Percentiles rank a stretch among this genome's conserved stretches.
Conservation (phyloP, 192 early-diverging fungal genomes). For the Mortierella hygrophila region DNA sequence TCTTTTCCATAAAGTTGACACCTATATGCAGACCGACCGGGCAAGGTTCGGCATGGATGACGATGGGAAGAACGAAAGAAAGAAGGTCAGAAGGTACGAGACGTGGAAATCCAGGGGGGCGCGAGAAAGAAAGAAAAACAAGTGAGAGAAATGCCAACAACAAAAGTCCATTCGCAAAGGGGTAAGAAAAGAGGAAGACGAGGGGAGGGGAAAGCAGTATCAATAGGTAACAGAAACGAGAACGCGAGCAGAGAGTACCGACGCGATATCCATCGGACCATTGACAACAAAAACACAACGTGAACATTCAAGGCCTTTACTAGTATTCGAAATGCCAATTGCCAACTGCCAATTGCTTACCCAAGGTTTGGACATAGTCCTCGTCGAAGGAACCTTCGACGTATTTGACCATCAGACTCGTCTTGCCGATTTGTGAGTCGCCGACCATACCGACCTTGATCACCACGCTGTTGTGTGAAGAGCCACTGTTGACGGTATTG, state of each 20-base stretch:
- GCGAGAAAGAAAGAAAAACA: background rate
- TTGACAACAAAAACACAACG: background rate
- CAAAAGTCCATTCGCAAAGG: no score
- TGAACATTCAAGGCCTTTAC: no score
- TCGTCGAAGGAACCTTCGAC: conserved; percentile 96
- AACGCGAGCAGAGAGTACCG: background rate
- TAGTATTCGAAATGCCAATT: background rate
- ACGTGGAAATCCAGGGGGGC: background rate
- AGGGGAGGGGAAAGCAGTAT: background rate
- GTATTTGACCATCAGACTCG: conserved; percentile 97
- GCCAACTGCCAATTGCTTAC: conserved; percentile 53
- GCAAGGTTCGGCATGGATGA: background rate
- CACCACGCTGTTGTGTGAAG: conserved; percentile 73
- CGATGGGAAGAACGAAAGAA: conserved; percentile 1
- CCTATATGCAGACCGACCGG: conserved; percentile 59
- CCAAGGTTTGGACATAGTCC: conserved; percentile 96
- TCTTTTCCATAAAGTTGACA: conserved; percentile 98
- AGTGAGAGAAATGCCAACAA: background rate
- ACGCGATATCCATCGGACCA: background rate
- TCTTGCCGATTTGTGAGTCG: conserved; percentile 97
- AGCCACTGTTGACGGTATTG: conserved; percentile 15
- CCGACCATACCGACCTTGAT: conserved; percentile 97
- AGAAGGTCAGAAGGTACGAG: background rate
- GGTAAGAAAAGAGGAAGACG: background rate
- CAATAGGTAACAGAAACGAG: background rate